Evolutionary conservation across 83 land plant species (phyloP), one percentile per base, ranked within the genome.

Genomic region (Picea abies): DNA sequence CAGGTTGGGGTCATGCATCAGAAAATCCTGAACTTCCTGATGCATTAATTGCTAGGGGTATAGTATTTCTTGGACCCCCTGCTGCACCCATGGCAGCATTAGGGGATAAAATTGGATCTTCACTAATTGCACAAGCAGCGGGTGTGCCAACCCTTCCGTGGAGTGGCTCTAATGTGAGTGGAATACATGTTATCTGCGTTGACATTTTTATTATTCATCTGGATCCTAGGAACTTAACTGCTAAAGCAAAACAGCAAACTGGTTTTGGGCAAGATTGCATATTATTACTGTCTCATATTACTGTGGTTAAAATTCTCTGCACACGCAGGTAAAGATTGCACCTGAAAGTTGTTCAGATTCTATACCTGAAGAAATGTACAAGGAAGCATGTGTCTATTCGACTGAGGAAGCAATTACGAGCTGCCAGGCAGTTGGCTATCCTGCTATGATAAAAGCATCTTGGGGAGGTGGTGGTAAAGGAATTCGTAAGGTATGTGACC

Each of bases 401-500:
- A 89, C 97, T 29, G 99, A 97, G 80, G 99, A 97, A 81, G 99
- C 99, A 49, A 70, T 96, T 69, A 90, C 89, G 19, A 94, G 94
- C 58, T 97, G 99, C 83, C 97, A 97, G 76, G 83, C 86, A 65
- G 91, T 97, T 25, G 99, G 99, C 68, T 97, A 97, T 75, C 99
- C 99, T 69, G 98, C 95, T 82, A 97, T 97, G 99, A 96, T 97
- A 83, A 97, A 97, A 80, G 99, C 99, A 80, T 97, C 99, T 56
- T 97, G 99, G 99, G 99, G 99, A 70, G 99, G 99, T 44, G 99
- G 99, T 80, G 99, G 99, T 20, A 97, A 97, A 90, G 99, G 99
- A 29, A 97, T 97, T 63, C 90, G 99, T 82, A 97, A 97, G 99
- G 99, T 96, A 65, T 82, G 82, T 65, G 44, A 62, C 70, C 15